These are phyloP conservation scores for Coemansia sp. DNA, from an alignment of 192 early-diverging fungal genomes.

Conservation along the genomic window DNA sequence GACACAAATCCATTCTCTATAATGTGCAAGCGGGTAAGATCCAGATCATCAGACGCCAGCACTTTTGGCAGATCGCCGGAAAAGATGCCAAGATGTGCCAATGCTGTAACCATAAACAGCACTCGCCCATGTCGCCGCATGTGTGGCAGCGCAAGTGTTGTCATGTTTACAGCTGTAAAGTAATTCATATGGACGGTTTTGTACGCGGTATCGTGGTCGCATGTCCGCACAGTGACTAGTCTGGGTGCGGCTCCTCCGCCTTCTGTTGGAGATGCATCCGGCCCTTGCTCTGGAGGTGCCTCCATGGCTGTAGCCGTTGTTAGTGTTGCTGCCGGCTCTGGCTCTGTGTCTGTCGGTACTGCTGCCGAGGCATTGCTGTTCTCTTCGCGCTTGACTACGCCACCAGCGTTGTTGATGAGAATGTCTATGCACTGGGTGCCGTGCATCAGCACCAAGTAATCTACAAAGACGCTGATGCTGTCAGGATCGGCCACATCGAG, in stretches of 20 bases:
- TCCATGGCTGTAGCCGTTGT: neutral
- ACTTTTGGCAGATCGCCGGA: slow-evolving; percentile 50
- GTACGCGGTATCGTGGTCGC: slow-evolving; percentile 34
- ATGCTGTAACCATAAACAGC: slow-evolving; percentile 46
- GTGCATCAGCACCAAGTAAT: slow-evolving; percentile 46
- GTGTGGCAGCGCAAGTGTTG: slow-evolving; percentile 32
- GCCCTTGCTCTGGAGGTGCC: neutral
- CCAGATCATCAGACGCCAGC: slow-evolving; percentile 40
- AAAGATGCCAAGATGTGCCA: slow-evolving; percentile 54
- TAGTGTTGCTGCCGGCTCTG: neutral
- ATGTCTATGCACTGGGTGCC: slow-evolving; percentile 47
- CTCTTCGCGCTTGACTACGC: slow-evolving; percentile 19
- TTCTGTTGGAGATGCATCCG: no score
- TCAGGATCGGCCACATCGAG: slow-evolving; percentile 35
- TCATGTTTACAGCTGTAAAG: slow-evolving; percentile 41
- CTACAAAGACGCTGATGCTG: slow-evolving; percentile 39
- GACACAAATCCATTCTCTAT: slow-evolving; percentile 53
- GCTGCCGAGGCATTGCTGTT: neutral
- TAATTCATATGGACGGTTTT: slow-evolving; percentile 44
- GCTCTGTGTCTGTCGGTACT: neutral
- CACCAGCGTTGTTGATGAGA: slow-evolving; percentile 52
- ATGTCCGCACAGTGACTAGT: slow-evolving; percentile 18
- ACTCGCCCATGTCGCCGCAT: slow-evolving; percentile 34
- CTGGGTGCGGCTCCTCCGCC: no score
- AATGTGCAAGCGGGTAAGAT: slow-evolving; percentile 36